A percentile compares a stretch with the other conserved stretches of the same genome.
These are phyloP conservation scores for Cymodocea nodosa DNA, from an alignment of 116 monocot genomes.

Conservation along the genomic window DNA sequence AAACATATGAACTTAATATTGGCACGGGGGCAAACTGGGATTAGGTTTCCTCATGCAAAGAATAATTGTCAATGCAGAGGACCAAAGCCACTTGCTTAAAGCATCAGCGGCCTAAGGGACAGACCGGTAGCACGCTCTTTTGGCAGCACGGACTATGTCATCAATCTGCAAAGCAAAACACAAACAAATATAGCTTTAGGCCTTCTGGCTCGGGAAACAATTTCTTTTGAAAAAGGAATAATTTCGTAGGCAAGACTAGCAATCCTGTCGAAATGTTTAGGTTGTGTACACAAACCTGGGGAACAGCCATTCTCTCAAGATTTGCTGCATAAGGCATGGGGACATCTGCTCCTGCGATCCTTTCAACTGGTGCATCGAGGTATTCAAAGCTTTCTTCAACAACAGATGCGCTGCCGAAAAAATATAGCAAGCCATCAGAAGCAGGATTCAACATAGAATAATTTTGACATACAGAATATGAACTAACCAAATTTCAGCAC, in stretches of 20 bases:
- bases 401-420: conserved; percentile 43
- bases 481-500: conserved; percentile 72
- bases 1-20: background rate
- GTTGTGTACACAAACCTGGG: conserved; percentile 35
- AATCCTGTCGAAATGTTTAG: background rate
- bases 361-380: conserved; percentile 89
- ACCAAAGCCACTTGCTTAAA: conserved; percentile 3
- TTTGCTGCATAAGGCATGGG: conserved; percentile 92
- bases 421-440: background rate
- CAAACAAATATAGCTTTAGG: background rate
- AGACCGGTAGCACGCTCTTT: conserved; percentile 68
- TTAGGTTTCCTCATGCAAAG: background rate
- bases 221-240: background rate
- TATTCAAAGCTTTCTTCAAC: conserved; percentile 87
- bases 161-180: conserved; percentile 34
- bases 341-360: conserved; percentile 93
- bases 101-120: conserved; percentile 34
- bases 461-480: background rate
- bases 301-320: conserved; percentile 82
- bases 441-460: background rate
- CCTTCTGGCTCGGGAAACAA: too few species aligned
- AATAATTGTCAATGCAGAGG: too few species aligned
- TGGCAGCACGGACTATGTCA: conserved; percentile 74
- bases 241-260: background rate
- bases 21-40: background rate